Conservation (phyloP, 495 filamentous ascomycete species). For the Thermothielavioides terrestris region DNA sequence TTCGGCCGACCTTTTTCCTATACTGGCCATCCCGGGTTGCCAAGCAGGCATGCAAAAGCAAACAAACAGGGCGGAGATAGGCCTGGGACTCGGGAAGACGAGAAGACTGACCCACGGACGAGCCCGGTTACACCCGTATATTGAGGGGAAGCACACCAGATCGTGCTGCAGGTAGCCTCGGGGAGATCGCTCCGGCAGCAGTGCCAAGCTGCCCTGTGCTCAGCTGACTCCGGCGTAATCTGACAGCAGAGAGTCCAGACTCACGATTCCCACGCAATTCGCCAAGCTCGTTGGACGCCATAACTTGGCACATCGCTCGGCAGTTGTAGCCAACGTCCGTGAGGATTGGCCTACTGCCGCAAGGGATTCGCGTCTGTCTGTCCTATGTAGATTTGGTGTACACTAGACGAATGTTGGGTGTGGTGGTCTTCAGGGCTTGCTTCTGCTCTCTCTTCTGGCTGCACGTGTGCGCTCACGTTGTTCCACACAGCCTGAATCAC, state of each 20-base stretch:
- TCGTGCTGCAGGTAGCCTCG: not conserved
- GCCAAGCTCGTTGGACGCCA: too few relatives aligned
- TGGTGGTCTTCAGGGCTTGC: not conserved
- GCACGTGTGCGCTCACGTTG: not conserved
- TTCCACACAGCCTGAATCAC: not conserved
- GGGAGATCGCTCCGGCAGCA: not conserved
- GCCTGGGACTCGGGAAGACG: not conserved
- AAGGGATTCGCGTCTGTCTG: not conserved
- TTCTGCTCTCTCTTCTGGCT: not conserved
- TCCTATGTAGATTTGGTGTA: not conserved
- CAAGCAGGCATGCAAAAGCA: too few relatives aligned
- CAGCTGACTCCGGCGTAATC: not conserved
- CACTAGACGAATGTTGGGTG: not conserved
- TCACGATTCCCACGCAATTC: too few relatives aligned
- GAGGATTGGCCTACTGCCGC: not conserved
- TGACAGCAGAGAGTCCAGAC: too few relatives aligned
- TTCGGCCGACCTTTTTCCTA: too few relatives aligned
- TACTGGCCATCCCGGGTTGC: too few relatives aligned
- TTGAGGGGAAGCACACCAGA: not conserved
- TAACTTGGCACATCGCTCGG: too few relatives aligned
- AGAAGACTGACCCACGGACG: not conserved
- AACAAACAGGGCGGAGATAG: too few relatives aligned
- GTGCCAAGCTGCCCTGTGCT: not conserved
- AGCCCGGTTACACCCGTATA: conserved; percentile 6
- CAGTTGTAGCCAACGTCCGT: too few relatives aligned